Evolutionary conservation across 768 basidiomycete genomes (phyloP).

Genomic region (Mycena vulgaris): DNA sequence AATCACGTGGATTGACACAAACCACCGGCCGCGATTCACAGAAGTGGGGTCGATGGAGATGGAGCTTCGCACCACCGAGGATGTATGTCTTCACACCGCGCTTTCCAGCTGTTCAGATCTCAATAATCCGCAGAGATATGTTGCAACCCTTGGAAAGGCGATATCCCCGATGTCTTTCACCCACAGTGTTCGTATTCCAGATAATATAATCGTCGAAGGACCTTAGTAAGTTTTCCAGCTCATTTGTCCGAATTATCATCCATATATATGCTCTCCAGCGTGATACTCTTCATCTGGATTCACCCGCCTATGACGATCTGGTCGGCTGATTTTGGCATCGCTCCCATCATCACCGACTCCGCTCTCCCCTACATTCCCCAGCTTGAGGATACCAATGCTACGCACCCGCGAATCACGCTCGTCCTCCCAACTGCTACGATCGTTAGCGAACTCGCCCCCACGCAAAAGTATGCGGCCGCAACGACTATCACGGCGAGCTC

Average conservation of each 20-base stretch:
- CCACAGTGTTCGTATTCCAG: constrained; percentile 53
- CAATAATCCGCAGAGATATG: constrained; percentile 50
- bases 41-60: constrained; percentile 62
- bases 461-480: constrained; percentile 28
- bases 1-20: constrained; percentile 69
- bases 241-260: not conserved
- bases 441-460: constrained; percentile 29
- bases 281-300: constrained; percentile 51
- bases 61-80: constrained; percentile 60
- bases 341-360: constrained; percentile 42
- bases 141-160: constrained; percentile 60
- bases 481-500: constrained; percentile 33
- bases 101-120: not conserved
- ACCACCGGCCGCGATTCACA: constrained; percentile 54
- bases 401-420: constrained; percentile 35
- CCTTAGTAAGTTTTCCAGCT: constrained; percentile 47
- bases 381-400: constrained; percentile 20
- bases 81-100: constrained; percentile 51
- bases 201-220: constrained; percentile 42
- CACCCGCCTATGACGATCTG: constrained; percentile 56
- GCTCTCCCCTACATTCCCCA: constrained; percentile 35
- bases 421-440: constrained; percentile 37
- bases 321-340: constrained; percentile 65
- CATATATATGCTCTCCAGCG: constrained; percentile 41
- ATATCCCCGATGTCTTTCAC: constrained; percentile 54